Evolutionary conservation across 2,329 filamentous ascomycete genomes (phyloP).

Genomic region (Nigrospora sphaerica): DNA sequence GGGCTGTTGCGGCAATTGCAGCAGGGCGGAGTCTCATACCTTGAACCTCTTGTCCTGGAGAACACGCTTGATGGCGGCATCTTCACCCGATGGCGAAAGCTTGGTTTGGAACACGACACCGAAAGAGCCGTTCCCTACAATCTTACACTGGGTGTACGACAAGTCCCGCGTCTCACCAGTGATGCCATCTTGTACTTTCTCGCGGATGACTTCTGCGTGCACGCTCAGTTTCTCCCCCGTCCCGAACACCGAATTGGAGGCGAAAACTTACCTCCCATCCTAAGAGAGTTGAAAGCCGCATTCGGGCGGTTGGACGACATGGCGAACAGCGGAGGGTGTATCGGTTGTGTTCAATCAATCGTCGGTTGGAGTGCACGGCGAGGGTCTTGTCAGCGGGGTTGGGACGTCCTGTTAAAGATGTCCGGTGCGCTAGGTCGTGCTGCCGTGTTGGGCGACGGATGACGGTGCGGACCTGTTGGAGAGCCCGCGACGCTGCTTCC

Average conservation of each 20-base stretch:
- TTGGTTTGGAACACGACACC: conserved; percentile 99
- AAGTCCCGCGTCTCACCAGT: conserved; percentile 95
- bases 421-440: conserved; percentile 1
- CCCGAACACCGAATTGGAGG: not conserved
- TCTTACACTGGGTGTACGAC: conserved; percentile 99
- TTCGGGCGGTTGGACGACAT: conserved; percentile 47
- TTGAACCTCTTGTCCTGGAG: conserved; percentile 99
- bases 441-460: conserved; percentile 3
- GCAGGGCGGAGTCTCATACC: conserved; percentile 40
- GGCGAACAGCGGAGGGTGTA: conserved; percentile 9
- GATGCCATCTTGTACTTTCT: conserved; percentile 97
- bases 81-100: conserved; percentile 93
- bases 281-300: conserved; percentile 77
- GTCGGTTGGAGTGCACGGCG: not conserved
- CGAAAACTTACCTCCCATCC: conserved; percentile 44
- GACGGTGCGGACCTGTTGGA: conserved; percentile 1
- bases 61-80: conserved; percentile 98
- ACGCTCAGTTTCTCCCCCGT: not conserved
- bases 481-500: not conserved
- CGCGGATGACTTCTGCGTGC: conserved; percentile 74
- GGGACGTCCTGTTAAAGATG: not conserved
- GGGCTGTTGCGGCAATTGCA: not conserved
- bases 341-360: not conserved
- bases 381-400: conserved; percentile 2
- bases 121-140: conserved; percentile 97